Evolutionary conservation across 176 grass and related monocot genomes (phyloP), one percentile per base, ranked within the genome.

Genomic region (Lolium multiflorum): DNA sequence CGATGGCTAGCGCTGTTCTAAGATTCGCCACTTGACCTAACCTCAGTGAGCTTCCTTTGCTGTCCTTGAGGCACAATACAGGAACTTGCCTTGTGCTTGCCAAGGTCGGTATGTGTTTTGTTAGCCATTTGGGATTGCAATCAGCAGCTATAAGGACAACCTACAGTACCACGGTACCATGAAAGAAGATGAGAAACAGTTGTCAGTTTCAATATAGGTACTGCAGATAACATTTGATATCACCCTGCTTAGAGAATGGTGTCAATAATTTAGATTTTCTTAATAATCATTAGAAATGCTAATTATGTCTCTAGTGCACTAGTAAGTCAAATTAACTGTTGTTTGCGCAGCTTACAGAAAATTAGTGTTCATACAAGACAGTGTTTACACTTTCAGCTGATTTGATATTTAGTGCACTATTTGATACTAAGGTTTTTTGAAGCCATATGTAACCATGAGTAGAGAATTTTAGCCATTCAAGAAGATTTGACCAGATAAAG

Each of bases 81-180:
- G 93, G 91, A 44, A 98, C 91, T 66, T 94, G 82, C 85, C 86
- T 92, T n/a, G 90, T 86, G 22, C 79, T 88, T 87, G 96, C 93
- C 61, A 98, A 77, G 25, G 52, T 83, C 18, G 93, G 88, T 60
- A 98, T 86, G 76, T 95, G 96, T 60, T 95, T 98, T 39, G 96
- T 98, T 76, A 98, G 83, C 96, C 91, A 95, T 61, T 95, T 95
- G 71, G 93, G 93, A 59, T 92, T 95, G 77, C 93, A 98, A 83
- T 98, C 93, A 4, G 91, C 77, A 35, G 90, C 86, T 86, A 98
- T 52, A 66, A 98, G 77, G 65, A 98, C 90, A 65, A 82, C 91
- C 96, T 98, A 84, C 69, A 87, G 28, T 49, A 79, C 0, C 35
- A 83, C 69, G 86, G 28, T 49, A 79, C 0, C 35, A 83, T 10